A percentile compares a stretch with the other conserved stretches of the same genome.
Evolutionary conservation across 2,329 filamentous ascomycete species (phyloP).

Genomic region (Sclerotinia sclerotiorum): DNA sequence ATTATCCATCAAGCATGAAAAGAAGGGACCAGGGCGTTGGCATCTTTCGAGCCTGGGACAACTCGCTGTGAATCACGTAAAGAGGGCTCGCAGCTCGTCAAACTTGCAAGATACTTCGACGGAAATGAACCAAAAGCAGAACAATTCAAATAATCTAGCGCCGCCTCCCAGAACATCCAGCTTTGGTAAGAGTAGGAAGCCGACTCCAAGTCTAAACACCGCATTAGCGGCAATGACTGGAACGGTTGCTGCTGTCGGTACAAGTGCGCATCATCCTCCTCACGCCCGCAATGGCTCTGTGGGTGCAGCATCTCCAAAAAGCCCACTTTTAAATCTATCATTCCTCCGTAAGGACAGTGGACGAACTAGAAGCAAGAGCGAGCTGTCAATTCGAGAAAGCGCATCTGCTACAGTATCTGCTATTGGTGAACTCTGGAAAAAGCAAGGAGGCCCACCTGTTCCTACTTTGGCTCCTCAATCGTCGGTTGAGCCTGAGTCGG

Average conservation of each 20-base stretch:
- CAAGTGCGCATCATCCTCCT: slow-evolving; percentile 37
- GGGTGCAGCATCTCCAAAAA: slow-evolving; percentile 55
- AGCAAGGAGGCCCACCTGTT: slow-evolving; percentile 58
- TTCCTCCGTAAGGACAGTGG: slow-evolving; percentile 50
- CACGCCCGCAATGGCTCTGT: slow-evolving; percentile 62
- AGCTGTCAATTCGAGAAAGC: slow-evolving; percentile 2
- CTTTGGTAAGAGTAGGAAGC: slow-evolving; percentile 47
- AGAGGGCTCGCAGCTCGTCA: slow-evolving; percentile 35
- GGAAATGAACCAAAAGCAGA: slow-evolving; percentile 41
- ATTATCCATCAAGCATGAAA: slow-evolving; percentile 53
- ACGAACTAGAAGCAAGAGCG: slow-evolving; percentile 56
- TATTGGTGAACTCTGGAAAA: slow-evolving; percentile 55
- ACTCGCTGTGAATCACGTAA: slow-evolving; percentile 37
- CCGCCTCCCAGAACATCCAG: slow-evolving; percentile 53
- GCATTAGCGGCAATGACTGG: slow-evolving; percentile 57
- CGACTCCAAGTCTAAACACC: slow-evolving; percentile 58
- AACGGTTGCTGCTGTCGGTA: slow-evolving; percentile 54
- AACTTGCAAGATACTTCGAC: slow-evolving; percentile 30
- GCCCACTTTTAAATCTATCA: slow-evolving; percentile 40
- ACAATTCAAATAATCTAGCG: slow-evolving; percentile 44
- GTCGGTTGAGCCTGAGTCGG: slow-evolving; percentile 36
- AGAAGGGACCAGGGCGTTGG: slow-evolving; percentile 37
- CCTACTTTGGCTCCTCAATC: slow-evolving; percentile 53
- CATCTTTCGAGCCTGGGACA: slow-evolving; percentile 4
- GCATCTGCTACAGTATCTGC: slow-evolving; percentile 16